phyloP scores from a whole-genome alignment of 2,329 filamentous ascomycete genomes.

The Aspergillus uvarum region DNA sequence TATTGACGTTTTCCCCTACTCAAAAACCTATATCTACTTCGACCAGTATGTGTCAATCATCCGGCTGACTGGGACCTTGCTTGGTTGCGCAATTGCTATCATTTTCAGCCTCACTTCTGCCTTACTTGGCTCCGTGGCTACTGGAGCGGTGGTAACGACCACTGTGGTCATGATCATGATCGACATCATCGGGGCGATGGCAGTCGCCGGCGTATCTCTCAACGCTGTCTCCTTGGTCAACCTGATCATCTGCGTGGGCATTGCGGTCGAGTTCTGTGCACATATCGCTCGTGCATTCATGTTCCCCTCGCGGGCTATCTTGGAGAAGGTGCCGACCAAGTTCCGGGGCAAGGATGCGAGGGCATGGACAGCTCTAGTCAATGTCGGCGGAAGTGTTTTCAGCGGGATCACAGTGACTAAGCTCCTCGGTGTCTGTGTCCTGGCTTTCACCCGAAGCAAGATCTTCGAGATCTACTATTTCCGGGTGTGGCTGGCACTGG shows the following conservation, averaged over 20 bases:
- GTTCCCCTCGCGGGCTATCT: slow-evolving; percentile 79
- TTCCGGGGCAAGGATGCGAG: slow-evolving; percentile 81
- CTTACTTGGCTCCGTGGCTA: slow-evolving; percentile 79
- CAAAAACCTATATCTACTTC: slow-evolving; percentile 98
- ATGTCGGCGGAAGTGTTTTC: slow-evolving; percentile 92
- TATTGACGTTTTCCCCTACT: slow-evolving; percentile 90
- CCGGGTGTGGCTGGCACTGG: slow-evolving; percentile 89
- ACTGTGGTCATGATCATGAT: slow-evolving; percentile 92
- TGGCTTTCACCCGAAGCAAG: slow-evolving; percentile 94
- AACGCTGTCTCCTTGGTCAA: slow-evolving; percentile 97
- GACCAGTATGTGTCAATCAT: slow-evolving; percentile 92
- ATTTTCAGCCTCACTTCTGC: slow-evolving; percentile 78
- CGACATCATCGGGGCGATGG: slow-evolving; percentile 95
- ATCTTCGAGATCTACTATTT: slow-evolving; percentile 99
- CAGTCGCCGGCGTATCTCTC: slow-evolving; percentile 79
- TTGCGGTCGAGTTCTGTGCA: slow-evolving; percentile 94
- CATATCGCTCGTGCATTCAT: slow-evolving; percentile 95
- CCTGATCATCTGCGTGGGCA: slow-evolving; percentile 93
- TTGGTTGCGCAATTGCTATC: slow-evolving; percentile 79
- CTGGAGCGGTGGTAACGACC: slow-evolving; percentile 75
- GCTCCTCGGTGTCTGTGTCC: slow-evolving; percentile 82
- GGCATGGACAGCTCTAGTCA: slow-evolving; percentile 89
- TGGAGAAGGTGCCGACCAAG: slow-evolving; percentile 75
- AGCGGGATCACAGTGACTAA: slow-evolving; percentile 97
- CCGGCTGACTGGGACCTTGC: slow-evolving; percentile 71